These are phyloP conservation scores for Melaleuca alternifolia DNA, from an alignment of 345 rosid species.

Conservation along the genomic window DNA sequence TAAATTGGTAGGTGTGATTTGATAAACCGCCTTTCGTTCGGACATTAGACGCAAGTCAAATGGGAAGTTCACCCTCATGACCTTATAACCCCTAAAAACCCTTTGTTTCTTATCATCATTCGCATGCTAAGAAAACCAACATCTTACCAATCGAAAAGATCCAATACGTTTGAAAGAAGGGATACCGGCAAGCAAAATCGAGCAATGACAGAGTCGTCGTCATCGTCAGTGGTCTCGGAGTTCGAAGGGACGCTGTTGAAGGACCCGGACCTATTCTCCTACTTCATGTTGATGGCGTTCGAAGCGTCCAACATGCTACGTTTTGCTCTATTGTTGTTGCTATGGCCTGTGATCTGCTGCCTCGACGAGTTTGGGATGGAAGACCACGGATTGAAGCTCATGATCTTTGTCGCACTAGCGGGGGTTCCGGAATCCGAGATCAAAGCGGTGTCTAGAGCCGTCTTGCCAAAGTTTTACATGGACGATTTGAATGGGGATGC, in stretches of 20 bases:
- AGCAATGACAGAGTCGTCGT: neutral
- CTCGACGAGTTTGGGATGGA: conserved; percentile 34
- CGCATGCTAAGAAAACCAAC: neutral
- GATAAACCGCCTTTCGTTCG: conserved; percentile 47
- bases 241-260: conserved; percentile 69
- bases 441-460: conserved; percentile 77
- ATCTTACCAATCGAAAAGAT: neutral
- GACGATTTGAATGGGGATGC: conserved; percentile 64
- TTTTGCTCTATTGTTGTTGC: conserved; percentile 37
- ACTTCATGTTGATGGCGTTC: conserved; percentile 87
- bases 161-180: neutral
- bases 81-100: neutral
- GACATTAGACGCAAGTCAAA: neutral
- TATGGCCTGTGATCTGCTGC: conserved; percentile 63
- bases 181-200: neutral
- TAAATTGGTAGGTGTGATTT: conserved; percentile 42
- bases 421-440: conserved; percentile 58
- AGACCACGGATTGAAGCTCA: conserved; percentile 42
- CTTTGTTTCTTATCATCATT: neutral
- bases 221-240: conserved; percentile 60
- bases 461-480: conserved; percentile 75
- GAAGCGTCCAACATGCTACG: conserved; percentile 80
- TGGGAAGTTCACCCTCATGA: neutral
- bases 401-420: conserved; percentile 55
- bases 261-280: conserved; percentile 51